Base-by-base conservation (phyloP, 306 rosid genomes). In the Cucurbita pepo region DNA sequence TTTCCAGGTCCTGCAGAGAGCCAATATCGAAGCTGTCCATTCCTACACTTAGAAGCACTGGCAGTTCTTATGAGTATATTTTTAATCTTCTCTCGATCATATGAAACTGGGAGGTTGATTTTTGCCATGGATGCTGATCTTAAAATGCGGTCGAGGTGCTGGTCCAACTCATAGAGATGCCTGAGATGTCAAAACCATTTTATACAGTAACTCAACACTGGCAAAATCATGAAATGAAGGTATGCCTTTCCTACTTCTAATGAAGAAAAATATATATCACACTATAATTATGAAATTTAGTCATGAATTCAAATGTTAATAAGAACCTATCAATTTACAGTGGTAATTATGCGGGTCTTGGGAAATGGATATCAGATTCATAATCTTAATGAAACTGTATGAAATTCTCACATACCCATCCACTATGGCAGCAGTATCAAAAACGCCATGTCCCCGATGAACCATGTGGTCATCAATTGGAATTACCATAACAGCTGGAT, bases 381-480 rank as follows among this genome's bases (percentile, higher is more conserved):
- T 16, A 30, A 4, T n/a, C 18, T 70, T 75, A n/a, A 13, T 0
- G 22, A 72, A 57, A 21, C 30, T 13, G 48, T 44, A 21, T 16
- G 21, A 52, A 45, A 75, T 40, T 81, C 74, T 73, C 50, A 88
- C 95, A 80, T 60, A 88, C 98, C 98, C 98, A 3, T 93, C 88
- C 72, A 76, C 71, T 47, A 93, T 88, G 79, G 96, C 89, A 40
- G 97, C 98, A 18, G 98, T 93, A 64, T 93, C 97, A 18, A 93
- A 93, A 79, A 93, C 97, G 75, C 93, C 96, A 34, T 93, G 98
- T 61, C 98, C 98, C 58, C 98, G 81, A 25, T 93, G 98, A 76
- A 93, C 94, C 97, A 93, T 87, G 84, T 93, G 98, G 74, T 93
- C 98, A 78, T 90, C 98, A 81, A 90, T 78, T 30, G 98, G 94